Conservation (phyloP, 352 stramenopile species). For the Phytopythium boreale region DNA sequence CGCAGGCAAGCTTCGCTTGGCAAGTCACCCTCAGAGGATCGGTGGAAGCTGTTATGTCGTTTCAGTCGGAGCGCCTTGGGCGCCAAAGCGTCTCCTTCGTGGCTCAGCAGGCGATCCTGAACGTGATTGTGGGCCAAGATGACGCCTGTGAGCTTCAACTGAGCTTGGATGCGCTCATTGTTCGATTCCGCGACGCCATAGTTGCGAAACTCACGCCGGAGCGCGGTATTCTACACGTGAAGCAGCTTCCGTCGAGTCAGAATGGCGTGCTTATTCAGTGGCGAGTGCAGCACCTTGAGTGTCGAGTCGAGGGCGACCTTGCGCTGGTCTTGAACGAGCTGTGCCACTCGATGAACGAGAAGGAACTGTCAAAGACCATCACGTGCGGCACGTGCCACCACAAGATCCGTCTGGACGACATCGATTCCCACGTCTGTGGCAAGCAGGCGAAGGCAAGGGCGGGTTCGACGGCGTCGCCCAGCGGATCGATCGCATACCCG, state of each 20-base stretch:
- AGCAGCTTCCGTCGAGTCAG: constrained; percentile 17
- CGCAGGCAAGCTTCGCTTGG: constrained; percentile 38
- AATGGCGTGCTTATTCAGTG: constrained; percentile 45
- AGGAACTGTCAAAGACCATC: constrained; percentile 47
- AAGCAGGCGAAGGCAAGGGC: background rate
- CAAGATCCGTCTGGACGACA: constrained; percentile 54
- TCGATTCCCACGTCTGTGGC: constrained; percentile 47
- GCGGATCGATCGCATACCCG: background rate
- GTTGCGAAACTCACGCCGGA: constrained; percentile 53
- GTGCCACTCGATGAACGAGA: constrained; percentile 47
- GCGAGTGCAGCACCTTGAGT: constrained; percentile 41
- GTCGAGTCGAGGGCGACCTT: constrained; percentile 46
- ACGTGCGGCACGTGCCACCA: constrained; percentile 58
- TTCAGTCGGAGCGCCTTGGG: constrained; percentile 34
- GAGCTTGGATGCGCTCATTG: constrained; percentile 42
- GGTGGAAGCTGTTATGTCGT: constrained; percentile 33
- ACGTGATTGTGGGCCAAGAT: constrained; percentile 46
- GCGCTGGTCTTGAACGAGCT: constrained; percentile 46
- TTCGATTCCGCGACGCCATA: constrained; percentile 41
- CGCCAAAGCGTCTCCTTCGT: constrained; percentile 31
- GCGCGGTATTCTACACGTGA: constrained; percentile 47
- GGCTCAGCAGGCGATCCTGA: constrained; percentile 39
- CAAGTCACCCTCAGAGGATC: constrained; percentile 57
- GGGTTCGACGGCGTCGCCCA: background rate
- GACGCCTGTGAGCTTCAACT: constrained; percentile 41